Conservation (phyloP, 2,329 filamentous ascomycete genomes). For the Trichoderma brevicompactum region DNA sequence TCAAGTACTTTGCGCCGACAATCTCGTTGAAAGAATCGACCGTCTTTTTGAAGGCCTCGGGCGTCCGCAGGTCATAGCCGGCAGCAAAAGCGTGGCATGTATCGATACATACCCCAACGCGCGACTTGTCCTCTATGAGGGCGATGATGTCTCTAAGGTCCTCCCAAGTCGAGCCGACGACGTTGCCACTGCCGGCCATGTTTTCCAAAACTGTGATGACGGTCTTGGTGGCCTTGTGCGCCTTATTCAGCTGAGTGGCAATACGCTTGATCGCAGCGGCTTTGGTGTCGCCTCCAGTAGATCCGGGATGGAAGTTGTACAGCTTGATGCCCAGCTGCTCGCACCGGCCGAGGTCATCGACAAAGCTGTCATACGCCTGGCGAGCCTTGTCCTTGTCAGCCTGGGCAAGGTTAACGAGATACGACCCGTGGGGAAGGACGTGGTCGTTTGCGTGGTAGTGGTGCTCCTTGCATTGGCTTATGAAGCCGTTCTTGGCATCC, state of each 20-base stretch:
- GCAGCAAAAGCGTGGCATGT: conserved; percentile 96
- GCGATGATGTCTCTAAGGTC: conserved; percentile 86
- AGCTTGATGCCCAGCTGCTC: conserved; percentile 82
- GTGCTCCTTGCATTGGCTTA: conserved; percentile 67
- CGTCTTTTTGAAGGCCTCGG: conserved; percentile 72
- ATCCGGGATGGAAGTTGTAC: conserved; percentile 99
- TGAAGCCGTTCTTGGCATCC: conserved; percentile 71
- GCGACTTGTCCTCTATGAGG: conserved; percentile 75
- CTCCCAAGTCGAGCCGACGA: conserved; percentile 82
- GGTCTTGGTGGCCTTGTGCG: conserved; percentile 73
- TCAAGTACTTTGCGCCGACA: conserved; percentile 79
- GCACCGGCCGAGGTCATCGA: conserved; percentile 87
- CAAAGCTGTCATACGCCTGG: conserved; percentile 83
- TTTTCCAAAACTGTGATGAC: conserved; percentile 91
- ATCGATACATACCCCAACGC: conserved; percentile 93
- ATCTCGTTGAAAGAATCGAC: conserved; percentile 75
- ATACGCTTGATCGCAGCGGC: conserved; percentile 76
- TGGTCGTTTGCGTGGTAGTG: conserved; percentile 72
- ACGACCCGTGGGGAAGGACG: conserved; percentile 90
- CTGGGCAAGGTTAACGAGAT: conserved; percentile 94
- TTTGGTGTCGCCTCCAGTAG: conserved; percentile 69
- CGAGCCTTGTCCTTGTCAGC: conserved; percentile 76
- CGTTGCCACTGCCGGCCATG: conserved; percentile 89
- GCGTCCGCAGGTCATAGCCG: conserved; percentile 84
- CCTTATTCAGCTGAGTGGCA: conserved; percentile 78